Percentiles rank a stretch among this genome's conserved stretches.
phyloP scores from a whole-genome alignment of 768 basidiomycete species.

The Stropharia rugosoannulata region DNA sequence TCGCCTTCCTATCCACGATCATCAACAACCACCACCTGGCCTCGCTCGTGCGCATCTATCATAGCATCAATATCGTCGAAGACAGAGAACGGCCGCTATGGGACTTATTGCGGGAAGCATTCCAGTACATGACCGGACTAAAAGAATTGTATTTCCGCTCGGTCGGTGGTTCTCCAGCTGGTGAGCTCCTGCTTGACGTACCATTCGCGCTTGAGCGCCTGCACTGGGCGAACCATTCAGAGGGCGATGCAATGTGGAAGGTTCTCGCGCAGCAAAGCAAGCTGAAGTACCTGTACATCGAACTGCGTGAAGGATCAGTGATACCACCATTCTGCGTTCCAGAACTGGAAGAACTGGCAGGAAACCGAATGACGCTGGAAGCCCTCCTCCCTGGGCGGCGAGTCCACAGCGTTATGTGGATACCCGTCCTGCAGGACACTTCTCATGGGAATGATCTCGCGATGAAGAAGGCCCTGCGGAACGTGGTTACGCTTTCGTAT shows the following conservation, averaged over 20 bases:
- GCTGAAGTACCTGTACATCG: constrained; percentile 8
- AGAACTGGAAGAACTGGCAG: constrained; percentile 1
- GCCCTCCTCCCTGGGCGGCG: constrained; percentile 10
- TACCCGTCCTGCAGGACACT: constrained; percentile 12
- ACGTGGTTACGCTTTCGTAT: constrained; percentile 9
- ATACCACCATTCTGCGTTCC: constrained; percentile 6
- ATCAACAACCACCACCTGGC: constrained; percentile 5
- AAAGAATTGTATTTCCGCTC: constrained; percentile 5
- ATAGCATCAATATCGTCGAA: constrained; percentile 7
- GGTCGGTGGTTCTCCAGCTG: constrained; percentile 9
- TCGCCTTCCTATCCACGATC: constrained; percentile 11
- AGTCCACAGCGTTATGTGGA: constrained; percentile 10
- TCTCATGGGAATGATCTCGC: background rate
- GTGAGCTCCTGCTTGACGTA: background rate
- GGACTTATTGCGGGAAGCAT: constrained; percentile 3
- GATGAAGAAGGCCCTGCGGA: constrained; percentile 3
- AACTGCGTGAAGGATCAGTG: background rate
- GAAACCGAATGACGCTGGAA: constrained; percentile 11
- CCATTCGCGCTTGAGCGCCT: constrained; percentile 8
- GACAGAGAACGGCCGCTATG: constrained; percentile 10
- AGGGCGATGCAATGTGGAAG: background rate
- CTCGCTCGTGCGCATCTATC: constrained; percentile 3
- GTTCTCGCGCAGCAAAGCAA: constrained; percentile 4
- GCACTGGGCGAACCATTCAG: constrained; percentile 11
- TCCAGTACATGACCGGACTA: constrained; percentile 6